These are phyloP conservation scores for Irpex sp. DNA, from an alignment of 1,284 basidiomycete species.

Conservation along the genomic window DNA sequence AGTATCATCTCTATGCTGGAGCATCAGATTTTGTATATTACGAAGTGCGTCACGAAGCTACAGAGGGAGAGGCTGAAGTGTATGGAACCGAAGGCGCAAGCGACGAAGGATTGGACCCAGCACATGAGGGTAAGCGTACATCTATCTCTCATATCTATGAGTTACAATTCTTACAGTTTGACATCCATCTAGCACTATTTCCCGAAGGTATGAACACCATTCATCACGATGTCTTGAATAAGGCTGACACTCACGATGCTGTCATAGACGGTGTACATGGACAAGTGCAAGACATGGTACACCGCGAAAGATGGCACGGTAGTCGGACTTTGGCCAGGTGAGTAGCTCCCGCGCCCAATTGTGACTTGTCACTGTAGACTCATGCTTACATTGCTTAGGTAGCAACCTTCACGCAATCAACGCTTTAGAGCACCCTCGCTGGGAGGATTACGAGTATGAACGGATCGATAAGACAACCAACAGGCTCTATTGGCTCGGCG, in stretches of 20 bases:
- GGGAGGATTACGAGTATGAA: constrained; percentile 65
- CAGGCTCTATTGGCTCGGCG: constrained; percentile 56
- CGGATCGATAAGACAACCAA: constrained; percentile 39
- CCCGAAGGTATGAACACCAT: constrained; percentile 34
- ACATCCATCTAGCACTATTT: constrained; percentile 45
- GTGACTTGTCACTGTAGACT: background rate
- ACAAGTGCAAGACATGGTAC: too few relatives aligned
- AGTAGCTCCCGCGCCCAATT: constrained; percentile 40
- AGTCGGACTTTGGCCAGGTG: constrained; percentile 50
- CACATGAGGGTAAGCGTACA: constrained; percentile 40
- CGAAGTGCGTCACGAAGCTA: constrained; percentile 48
- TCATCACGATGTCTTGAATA: background rate
- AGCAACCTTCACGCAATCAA: constrained; percentile 42
- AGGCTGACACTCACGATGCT: background rate
- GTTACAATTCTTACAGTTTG: background rate
- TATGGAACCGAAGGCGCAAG: constrained; percentile 51
- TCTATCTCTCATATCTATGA: constrained; percentile 2
- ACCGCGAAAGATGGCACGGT: too few relatives aligned
- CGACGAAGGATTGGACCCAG: constrained; percentile 44
- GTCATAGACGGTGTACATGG: constrained; percentile 49
- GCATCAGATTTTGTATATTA: constrained; percentile 49
- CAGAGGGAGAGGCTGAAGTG: constrained; percentile 56
- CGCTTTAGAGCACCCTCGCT: constrained; percentile 50
- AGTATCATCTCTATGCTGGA: constrained; percentile 53
- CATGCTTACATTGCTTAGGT: background rate